Conservation (phyloP, 2,329 filamentous ascomycete species). For the Zalaria sp. region DNA sequence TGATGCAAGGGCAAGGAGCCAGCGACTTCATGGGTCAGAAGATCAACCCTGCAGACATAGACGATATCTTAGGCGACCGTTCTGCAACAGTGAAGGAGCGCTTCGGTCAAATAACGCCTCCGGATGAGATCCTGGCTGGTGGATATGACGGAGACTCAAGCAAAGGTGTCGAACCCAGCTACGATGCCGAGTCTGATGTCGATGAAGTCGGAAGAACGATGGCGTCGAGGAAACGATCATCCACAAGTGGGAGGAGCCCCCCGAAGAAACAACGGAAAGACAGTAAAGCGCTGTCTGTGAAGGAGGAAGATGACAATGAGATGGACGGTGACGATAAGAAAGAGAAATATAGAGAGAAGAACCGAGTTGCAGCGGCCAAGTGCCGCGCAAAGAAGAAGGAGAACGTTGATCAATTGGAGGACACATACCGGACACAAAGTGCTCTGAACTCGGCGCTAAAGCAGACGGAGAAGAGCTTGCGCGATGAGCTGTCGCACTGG, state of each 20-base stretch:
- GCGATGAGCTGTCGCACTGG: conserved; percentile 17
- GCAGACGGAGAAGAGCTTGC: conserved; percentile 16
- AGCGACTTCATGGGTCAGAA: background rate
- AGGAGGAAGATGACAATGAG: conserved; percentile 5
- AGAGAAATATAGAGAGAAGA: conserved; percentile 51
- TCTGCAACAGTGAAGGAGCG: conserved; percentile 4
- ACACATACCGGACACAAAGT: conserved; percentile 24
- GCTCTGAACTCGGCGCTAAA: conserved; percentile 17
- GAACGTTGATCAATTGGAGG: conserved; percentile 37
- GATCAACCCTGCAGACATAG: too few relatives aligned
- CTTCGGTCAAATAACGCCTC: conserved; percentile 24
- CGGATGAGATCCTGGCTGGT: conserved; percentile 12
- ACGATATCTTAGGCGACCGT: conserved; percentile 1
- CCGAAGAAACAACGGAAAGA: background rate
- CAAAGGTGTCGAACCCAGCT: background rate
- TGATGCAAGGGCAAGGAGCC: background rate
- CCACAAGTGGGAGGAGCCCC: background rate
- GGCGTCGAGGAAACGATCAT: background rate
- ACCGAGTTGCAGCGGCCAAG: conserved; percentile 59
- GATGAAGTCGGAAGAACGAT: background rate
- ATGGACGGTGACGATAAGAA: conserved; percentile 28
- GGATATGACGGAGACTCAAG: background rate
- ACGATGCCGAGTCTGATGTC: conserved; percentile 1
- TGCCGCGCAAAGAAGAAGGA: conserved; percentile 57
- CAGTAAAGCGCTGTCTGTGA: conserved; percentile 3